A percentile compares a stretch with the other conserved stretches of the same genome.
phyloP scores from a whole-genome alignment of 148 eudicot genomes.

The Fagopyrum homotropicum region DNA sequence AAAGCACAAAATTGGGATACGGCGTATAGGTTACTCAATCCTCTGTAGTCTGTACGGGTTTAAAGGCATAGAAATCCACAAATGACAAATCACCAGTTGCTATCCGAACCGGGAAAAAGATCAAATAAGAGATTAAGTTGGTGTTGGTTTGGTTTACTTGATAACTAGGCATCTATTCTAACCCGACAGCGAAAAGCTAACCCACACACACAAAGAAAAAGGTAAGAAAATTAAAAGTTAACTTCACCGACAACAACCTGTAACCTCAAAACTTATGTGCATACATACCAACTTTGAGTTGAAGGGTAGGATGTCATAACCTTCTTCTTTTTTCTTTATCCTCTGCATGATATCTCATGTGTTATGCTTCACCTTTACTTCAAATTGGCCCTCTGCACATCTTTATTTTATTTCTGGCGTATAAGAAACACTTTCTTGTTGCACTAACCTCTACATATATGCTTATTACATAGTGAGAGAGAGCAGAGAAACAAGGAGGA shows the following conservation, averaged over 20 bases:
- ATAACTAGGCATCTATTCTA: neutral
- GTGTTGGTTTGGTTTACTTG: neutral
- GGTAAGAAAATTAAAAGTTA: neutral
- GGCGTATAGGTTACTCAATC: neutral
- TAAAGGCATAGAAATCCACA: neutral
- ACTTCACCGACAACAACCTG: neutral
- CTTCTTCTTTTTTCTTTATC: neutral
- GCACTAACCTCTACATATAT: neutral
- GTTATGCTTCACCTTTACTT: conserved; percentile 11
- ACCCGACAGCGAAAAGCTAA: conserved; percentile 6
- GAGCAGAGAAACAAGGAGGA: neutral
- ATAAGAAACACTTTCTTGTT: conserved; percentile 1
- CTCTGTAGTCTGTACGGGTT: neutral
- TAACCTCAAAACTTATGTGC: neutral
- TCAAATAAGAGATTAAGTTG: neutral
- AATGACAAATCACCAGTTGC: conserved; percentile 1
- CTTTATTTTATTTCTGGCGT: neutral
- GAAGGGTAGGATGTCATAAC: neutral
- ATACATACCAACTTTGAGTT: neutral
- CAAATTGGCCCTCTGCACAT: neutral
- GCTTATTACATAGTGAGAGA: neutral
- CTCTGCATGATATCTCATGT: neutral
- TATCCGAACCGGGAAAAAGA: neutral
- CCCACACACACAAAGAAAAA: neutral
- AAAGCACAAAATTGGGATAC: too few relatives aligned